Conservation (phyloP, 345 rosid genomes). For the Syzygium grande region DNA sequence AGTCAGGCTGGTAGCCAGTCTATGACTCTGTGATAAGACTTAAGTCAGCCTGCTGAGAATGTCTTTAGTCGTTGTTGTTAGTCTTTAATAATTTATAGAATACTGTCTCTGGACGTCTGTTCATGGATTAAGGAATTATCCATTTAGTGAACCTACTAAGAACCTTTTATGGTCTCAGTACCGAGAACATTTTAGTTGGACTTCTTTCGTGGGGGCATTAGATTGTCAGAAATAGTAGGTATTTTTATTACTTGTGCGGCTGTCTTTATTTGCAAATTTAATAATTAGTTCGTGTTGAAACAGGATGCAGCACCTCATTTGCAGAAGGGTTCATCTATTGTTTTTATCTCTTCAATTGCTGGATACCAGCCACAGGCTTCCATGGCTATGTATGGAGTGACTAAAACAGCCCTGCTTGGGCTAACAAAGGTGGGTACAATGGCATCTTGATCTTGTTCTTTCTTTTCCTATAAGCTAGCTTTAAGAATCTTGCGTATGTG, state of each 20-base stretch:
- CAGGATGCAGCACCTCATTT: slow-evolving; percentile 82
- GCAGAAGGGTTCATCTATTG: slow-evolving; percentile 67
- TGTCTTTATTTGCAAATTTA: not conserved
- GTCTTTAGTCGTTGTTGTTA: not conserved
- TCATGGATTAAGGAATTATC: not conserved
- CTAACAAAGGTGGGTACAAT: slow-evolving; percentile 55
- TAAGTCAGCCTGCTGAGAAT: not conserved
- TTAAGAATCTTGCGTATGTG: not conserved
- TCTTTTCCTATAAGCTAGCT: not conserved
- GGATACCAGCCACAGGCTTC: slow-evolving; percentile 56
- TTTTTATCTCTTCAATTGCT: slow-evolving; percentile 67
- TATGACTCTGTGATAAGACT: not conserved
- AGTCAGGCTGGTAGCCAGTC: not conserved
- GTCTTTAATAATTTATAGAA: not conserved
- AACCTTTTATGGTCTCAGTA: not conserved
- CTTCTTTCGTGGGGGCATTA: not conserved
- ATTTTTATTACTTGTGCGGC: not conserved
- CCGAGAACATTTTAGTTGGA: not conserved
- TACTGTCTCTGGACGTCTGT: not conserved
- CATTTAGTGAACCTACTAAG: not conserved
- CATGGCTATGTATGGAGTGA: slow-evolving; percentile 87
- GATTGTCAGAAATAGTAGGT: not conserved
- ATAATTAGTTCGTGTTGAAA: not conserved
- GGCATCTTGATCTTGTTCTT: not conserved
- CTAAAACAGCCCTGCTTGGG: slow-evolving; percentile 91